Evolutionary conservation across 148 eudicot species (phyloP), one percentile per base, ranked within the genome.

Genomic region (Spergularia marina): DNA sequence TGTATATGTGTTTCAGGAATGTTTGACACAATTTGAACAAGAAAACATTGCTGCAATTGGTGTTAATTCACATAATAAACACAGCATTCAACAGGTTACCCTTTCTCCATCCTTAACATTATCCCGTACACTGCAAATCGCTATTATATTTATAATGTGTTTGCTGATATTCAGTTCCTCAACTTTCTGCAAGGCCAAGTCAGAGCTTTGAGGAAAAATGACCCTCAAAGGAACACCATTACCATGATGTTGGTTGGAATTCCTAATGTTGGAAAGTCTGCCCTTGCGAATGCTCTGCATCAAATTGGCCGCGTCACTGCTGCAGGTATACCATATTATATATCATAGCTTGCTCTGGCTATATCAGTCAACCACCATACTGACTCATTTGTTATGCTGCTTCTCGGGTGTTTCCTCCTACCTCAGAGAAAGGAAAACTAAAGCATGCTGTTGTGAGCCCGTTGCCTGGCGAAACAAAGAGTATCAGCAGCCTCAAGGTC

Each of bases 401-500:
- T 73, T 63, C 52, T 71, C 17, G 34, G 23, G 55, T 21, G 75
- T 64, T 76, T 70, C 49, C 65, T 23, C 18, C 69, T 76, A 49
- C 53, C n/a, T 39, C 76, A 91, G 97, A 94, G 84, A 91, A 91
- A 70, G 97, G 97, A 54, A 94, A 74, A 85, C 61, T 94, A 66
- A 90, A 87, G 82, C 93, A 89, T 82, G 94, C 91, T 58, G 79
- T 79, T 5, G 95, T 91, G 53, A 91, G 84, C 83, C 87, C 93
- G 21, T 59, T 83, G 40, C 96, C 96, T 20, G 93, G 96, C 60
- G 96, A 91, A 73, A 91, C 97, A n/a, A 90, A 83, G 79, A 80
- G 79, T 78, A 89, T 94, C 73, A 87, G 84, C 87, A 85, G 92
- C 85, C 81, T 91, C 71, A 94, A 91, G 97, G 98, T 94, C 36